phyloP scores from a whole-genome alignment of 1,284 basidiomycete genomes.

The Exobasidium cylindrosporum region DNA sequence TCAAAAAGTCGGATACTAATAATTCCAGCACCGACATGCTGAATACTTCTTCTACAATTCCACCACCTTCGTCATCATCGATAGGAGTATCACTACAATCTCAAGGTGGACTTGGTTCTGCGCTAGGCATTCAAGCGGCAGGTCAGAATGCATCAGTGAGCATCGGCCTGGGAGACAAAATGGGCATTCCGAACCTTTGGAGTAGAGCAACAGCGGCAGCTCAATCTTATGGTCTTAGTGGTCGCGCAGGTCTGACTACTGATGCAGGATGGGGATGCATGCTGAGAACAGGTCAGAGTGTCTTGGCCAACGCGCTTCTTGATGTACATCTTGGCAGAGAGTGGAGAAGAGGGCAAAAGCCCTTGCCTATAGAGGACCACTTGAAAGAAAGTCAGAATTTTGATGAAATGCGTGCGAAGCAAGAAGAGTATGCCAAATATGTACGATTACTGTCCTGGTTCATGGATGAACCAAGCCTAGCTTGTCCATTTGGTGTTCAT shows the following conservation, averaged over 20 bases:
- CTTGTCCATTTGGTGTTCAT: conserved; percentile 93
- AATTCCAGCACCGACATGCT: background rate
- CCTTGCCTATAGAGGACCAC: conserved; percentile 17
- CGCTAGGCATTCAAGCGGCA: background rate
- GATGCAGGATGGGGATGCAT: conserved; percentile 98
- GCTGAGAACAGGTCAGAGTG: conserved; percentile 87
- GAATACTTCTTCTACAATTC: background rate
- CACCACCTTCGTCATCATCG: background rate
- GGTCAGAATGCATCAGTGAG: background rate
- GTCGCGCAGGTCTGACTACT: conserved; percentile 70
- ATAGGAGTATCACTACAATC: background rate
- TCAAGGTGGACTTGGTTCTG: background rate
- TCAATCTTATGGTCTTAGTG: conserved; percentile 32
- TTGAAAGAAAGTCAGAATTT: conserved; percentile 25
- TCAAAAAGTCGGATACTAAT: background rate
- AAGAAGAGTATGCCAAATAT: conserved; percentile 61
- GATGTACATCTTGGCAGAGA: conserved; percentile 71
- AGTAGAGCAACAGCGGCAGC: conserved; percentile 42
- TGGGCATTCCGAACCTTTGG: conserved; percentile 47
- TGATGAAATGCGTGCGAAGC: conserved; percentile 11
- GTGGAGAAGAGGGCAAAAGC: conserved; percentile 25
- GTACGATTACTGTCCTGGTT: conserved; percentile 90
- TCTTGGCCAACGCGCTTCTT: conserved; percentile 83
- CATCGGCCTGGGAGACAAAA: conserved; percentile 35
- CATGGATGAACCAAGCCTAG: conserved; percentile 79